Conservation (phyloP, 805 yeast species). For the Candida oleophila region DNA sequence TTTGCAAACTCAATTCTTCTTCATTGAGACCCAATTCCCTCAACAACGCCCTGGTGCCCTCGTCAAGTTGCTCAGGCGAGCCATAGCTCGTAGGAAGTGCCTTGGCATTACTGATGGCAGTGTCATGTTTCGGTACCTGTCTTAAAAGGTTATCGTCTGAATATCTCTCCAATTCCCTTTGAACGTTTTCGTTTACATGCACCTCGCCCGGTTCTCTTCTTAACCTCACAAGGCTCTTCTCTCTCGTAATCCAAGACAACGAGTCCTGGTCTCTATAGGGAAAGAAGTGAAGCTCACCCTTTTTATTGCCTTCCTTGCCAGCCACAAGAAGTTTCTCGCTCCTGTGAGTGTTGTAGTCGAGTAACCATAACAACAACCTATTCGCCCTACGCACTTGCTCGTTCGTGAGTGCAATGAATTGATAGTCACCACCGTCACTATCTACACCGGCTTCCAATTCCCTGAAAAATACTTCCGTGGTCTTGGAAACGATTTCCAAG, state of each 20-base stretch:
- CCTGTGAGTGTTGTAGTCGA: conserved; percentile 31
- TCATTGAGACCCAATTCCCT: conserved; percentile 16
- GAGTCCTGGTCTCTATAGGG: conserved; percentile 33
- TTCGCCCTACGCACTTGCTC: conserved; percentile 34
- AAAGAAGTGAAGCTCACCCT: conserved; percentile 10
- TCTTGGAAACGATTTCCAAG: conserved; percentile 23
- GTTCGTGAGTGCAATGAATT: conserved; percentile 26
- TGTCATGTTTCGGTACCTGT: conserved; percentile 10
- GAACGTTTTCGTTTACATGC: conserved; percentile 2
- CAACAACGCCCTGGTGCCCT: conserved; percentile 17
- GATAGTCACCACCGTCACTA: conserved; percentile 20
- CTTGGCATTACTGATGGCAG: conserved; percentile 15
- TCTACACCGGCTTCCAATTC: conserved; percentile 11
- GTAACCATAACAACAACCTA: conserved; percentile 37
- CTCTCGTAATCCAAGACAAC: conserved; percentile 31
- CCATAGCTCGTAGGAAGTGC: conserved; percentile 9
- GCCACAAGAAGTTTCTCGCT: conserved; percentile 19
- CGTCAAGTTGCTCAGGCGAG: conserved; percentile 6
- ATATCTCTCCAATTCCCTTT: conserved; percentile 9
- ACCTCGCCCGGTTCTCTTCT: neutral
- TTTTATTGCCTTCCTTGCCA: neutral
- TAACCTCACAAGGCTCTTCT: conserved; percentile 15
- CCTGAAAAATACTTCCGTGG: conserved; percentile 36
- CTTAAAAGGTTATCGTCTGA: conserved; percentile 14
- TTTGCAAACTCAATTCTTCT: neutral